A percentile compares a stretch with the other conserved stretches of the same genome.
Conservation (phyloP, 306 rosid genomes). For the Inga laurina region DNA sequence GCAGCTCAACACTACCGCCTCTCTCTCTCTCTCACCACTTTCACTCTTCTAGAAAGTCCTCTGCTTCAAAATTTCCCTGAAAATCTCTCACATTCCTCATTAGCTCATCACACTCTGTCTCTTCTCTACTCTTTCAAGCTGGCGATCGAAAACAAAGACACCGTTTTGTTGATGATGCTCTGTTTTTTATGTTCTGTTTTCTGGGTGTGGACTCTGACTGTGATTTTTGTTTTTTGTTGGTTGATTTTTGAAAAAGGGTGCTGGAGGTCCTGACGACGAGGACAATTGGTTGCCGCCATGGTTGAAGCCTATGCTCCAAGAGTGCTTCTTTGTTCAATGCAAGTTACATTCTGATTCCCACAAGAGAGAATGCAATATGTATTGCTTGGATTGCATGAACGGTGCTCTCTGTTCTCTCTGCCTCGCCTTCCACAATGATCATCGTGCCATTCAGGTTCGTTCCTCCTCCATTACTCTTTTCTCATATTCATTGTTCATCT, state of each 20-base stretch:
- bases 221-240: background rate
- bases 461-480: background rate
- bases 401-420: conserved; percentile 93
- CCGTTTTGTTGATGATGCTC: conserved; percentile 9
- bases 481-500: background rate
- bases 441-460: conserved; percentile 82
- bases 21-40: conserved; percentile 39
- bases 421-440: conserved; percentile 76
- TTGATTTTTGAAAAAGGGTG: conserved; percentile 50
- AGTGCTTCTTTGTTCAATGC: conserved; percentile 91
- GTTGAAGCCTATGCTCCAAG: conserved; percentile 83
- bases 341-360: conserved; percentile 80
- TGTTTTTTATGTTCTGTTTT: background rate
- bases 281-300: conserved; percentile 91
- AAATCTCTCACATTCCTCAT: conserved; percentile 17
- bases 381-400: conserved; percentile 87
- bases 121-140: conserved; percentile 43
- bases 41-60: conserved; percentile 6
- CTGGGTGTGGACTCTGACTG: conserved; percentile 27
- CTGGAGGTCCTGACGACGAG: conserved; percentile 83
- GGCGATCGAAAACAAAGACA: conserved; percentile 83
- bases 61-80: background rate
- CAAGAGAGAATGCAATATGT: conserved; percentile 95
- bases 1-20: conserved; percentile 25
- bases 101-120: background rate